Evolutionary conservation across 495 filamentous ascomycete genomes (phyloP), one percentile per base, ranked within the genome.

Genomic region (Podospora pseudoanserina): DNA sequence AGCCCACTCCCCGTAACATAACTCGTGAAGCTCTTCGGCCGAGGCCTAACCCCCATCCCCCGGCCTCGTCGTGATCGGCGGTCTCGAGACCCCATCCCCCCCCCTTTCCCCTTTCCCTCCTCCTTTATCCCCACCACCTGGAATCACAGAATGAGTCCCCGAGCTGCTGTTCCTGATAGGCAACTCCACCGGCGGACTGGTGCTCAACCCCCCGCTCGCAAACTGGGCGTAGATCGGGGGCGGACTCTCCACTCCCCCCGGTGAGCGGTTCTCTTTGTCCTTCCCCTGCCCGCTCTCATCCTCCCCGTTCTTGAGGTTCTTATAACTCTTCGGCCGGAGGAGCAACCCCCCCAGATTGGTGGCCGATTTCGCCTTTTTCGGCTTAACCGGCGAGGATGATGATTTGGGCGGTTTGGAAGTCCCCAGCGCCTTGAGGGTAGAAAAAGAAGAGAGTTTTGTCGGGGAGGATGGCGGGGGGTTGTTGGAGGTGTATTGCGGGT

Each of bases 281-380:
- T 88, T 92, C 16, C 68, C 73, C 28, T 63, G 13, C 4, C 68
- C 73, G 44, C 69, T 71, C 15, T 81, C 78, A 13, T 83, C 77
- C 49, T 79, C 77, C 49, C 72, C 74, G 53, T 74, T 79, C 39
- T 81, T 77, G 30, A 84, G 67, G 64, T 83, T 85, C 75, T 88
- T 90, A 15, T 83, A 81, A 11, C 86, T 84, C 68, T 87, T 89
- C 20, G 86, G 85, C 55, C 87, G 84, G 20, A 84, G 61, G 11
- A 92, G 85, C 4, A 83, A 23, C 23, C 23, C 23, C 23, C 23
- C 88, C 0, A 96, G 81, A 73, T 91, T 94, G 60, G 91, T 93
- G 4, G 91, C 84, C 0, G 93, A 96, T 73, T 96, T 96, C 19
- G 87, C 86, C 82, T 94, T 96, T 78, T 93, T 94, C 6, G 90